These are phyloP conservation scores for Fusarium staphyleae DNA, from an alignment of 2,329 filamentous ascomycete genomes.

Conservation along the genomic window DNA sequence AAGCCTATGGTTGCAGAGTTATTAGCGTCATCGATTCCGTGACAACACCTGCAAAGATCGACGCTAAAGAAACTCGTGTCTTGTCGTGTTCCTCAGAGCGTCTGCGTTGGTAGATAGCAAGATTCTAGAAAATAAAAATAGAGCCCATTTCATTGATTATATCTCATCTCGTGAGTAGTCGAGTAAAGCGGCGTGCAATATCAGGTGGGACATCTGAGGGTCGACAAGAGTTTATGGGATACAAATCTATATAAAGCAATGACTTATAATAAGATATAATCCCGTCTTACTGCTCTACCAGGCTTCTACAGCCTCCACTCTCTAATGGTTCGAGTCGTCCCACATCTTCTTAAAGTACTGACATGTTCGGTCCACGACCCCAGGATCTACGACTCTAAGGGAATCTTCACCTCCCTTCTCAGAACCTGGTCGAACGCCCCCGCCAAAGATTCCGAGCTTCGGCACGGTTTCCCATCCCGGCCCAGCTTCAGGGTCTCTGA, in stretches of 20 bases:
- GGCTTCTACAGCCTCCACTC: not conserved
- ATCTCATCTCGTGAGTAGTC: too few species aligned
- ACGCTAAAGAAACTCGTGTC: too few species aligned
- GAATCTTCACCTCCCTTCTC: not conserved
- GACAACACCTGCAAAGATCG: too few species aligned
- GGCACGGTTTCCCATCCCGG: constrained; percentile 39
- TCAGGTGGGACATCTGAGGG: too few species aligned
- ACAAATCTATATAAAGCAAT: not conserved
- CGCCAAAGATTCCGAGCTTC: constrained; percentile 37
- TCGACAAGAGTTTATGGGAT: too few species aligned
- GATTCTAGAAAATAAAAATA: too few species aligned
- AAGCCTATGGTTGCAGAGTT: too few species aligned
- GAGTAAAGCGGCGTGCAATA: too few species aligned
- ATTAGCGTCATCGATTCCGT: too few species aligned
- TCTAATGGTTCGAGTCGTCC: not conserved
- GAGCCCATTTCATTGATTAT: too few species aligned
- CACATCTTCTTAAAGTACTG: not conserved
- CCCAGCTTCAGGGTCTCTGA: constrained; percentile 36
- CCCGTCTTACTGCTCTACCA: not conserved
- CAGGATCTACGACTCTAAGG: constrained; percentile 1
- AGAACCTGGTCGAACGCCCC: constrained; percentile 23
- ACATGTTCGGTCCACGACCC: constrained; percentile 20
- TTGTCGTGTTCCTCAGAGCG: too few species aligned
- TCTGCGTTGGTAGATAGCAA: too few species aligned
- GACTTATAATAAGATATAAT: not conserved